Base-by-base conservation (phyloP, 1,284 basidiomycete species). In the Neonothopanus nambi region DNA sequence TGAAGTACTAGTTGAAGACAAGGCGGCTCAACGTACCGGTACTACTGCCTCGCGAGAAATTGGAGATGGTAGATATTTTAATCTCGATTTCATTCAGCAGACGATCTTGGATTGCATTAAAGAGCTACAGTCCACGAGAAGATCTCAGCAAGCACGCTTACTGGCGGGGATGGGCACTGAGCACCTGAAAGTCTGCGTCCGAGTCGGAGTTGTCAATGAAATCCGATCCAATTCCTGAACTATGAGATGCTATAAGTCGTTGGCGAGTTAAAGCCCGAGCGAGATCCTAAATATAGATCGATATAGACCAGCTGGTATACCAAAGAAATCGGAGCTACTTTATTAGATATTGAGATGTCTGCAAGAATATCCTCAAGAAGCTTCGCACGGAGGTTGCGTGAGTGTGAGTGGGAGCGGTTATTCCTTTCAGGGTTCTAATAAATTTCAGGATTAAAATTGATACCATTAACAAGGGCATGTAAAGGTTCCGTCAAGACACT, bases 311-410 rank as follows among this genome's bases (percentile, higher is more conserved):
- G 12, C 13, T 12, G n/a, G 38, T 11, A 2, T 23, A 17, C 39
- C 30, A 33, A 5, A 17, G 15, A 51, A 23, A 23, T 9, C 5
- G 20, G 12, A 15, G 9, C 15, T 30, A 43, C 41, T 6, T 8
- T 24, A 17, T 51, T 20, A 24, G 18, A 15, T n/a, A 51, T 11
- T 5, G 48, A 40, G 5, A 49, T 13, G 20, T 51, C 48, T n/a
- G 24, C 18, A 26, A 51, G 26, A n/a, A 51, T 23, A 18, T 51
- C 48, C 38, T 51, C 39, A 23, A 51, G 39, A 30, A 42, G 23
- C n/a, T 42, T 51, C n/a, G 17, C 23, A 33, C 48, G 48, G 18
- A 42, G 23, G 35, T 33, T 11, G 30, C 30, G 30, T 13, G 8
- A 9, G 30, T 13, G 30, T 33, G 30, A 33, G 13, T 11, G 30